Evolutionary conservation across 148 eudicot species (phyloP).

Genomic region (Vaccinium myrtillus): DNA sequence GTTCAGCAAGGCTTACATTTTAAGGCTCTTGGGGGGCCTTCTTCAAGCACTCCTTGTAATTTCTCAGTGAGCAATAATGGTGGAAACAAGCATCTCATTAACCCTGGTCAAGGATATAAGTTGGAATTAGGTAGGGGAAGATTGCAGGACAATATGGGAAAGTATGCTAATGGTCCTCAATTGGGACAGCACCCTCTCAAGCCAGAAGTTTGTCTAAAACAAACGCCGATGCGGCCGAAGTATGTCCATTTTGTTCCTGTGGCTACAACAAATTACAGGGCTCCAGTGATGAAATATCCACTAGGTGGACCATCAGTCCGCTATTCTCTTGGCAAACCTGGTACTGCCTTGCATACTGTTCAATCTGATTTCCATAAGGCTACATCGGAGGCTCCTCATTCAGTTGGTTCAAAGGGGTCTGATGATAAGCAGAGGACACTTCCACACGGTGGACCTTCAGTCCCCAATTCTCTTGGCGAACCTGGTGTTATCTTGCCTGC

Average conservation of each 20-base stretch:
- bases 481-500: neutral
- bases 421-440: neutral
- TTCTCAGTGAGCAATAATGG: neutral
- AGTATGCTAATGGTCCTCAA: neutral
- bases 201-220: neutral
- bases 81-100: conserved; percentile 1
- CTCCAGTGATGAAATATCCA: neutral
- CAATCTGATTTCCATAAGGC: neutral
- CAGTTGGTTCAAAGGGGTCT: neutral
- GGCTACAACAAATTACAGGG: neutral
- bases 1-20: conserved; percentile 1
- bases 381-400: neutral
- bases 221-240: neutral
- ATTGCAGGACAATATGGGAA: neutral
- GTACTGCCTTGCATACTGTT: neutral
- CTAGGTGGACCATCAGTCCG: neutral
- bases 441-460: neutral
- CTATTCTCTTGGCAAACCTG: neutral
- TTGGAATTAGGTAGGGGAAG: neutral
- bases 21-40: conserved; percentile 9
- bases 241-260: neutral
- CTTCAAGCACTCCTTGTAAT: neutral
- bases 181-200: neutral
- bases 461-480: neutral
- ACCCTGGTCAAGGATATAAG: neutral